Evolutionary conservation across 176 grass and related monocot species (phyloP).

Genomic region (Triticum timopheevii): DNA sequence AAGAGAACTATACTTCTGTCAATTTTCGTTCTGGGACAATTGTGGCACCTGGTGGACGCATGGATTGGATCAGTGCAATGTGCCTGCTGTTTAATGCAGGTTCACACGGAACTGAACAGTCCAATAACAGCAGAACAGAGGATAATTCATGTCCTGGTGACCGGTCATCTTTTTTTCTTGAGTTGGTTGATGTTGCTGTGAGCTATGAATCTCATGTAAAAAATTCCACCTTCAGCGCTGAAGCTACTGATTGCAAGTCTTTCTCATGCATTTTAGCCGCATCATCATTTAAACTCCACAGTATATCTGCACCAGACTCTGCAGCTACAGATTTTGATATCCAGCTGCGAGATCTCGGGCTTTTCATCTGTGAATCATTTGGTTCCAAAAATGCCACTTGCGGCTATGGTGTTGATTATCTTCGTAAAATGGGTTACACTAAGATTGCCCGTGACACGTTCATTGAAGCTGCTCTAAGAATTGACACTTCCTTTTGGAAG

Average conservation of each 20-base stretch:
- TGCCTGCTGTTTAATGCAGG: conserved; percentile 57
- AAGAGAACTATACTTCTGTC: conserved; percentile 71
- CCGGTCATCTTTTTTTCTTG: conserved; percentile 70
- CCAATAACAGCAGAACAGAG: conserved; percentile 30
- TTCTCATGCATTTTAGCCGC: conserved; percentile 88
- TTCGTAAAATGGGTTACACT: conserved; percentile 63
- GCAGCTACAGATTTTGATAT: conserved; percentile 63
- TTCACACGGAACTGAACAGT: conserved; percentile 44
- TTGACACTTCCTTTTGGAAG: conserved; percentile 65
- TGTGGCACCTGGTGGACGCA: conserved; percentile 89
- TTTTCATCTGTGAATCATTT: conserved; percentile 71
- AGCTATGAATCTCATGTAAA: conserved; percentile 79
- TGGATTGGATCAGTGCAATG: conserved; percentile 88
- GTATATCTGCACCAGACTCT: conserved; percentile 45
- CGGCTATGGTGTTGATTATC: conserved; percentile 58
- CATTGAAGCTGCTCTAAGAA: conserved; percentile 63
- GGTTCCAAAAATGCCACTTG: conserved; percentile 42
- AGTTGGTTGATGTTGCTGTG: conserved; percentile 86
- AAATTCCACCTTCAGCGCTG: conserved; percentile 32
- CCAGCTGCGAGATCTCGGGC: conserved; percentile 78
- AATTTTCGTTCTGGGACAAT: conserved; percentile 68
- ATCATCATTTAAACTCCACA: conserved; percentile 83
- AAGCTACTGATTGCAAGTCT: conserved; percentile 37
- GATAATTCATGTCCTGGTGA: conserved; percentile 25
- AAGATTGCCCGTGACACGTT: conserved; percentile 70